Percentiles rank a stretch among this genome's conserved stretches.
These are phyloP conservation scores for Erysimum pusillum DNA, from an alignment of 441 rosid genomes.

Conservation along the genomic window DNA sequence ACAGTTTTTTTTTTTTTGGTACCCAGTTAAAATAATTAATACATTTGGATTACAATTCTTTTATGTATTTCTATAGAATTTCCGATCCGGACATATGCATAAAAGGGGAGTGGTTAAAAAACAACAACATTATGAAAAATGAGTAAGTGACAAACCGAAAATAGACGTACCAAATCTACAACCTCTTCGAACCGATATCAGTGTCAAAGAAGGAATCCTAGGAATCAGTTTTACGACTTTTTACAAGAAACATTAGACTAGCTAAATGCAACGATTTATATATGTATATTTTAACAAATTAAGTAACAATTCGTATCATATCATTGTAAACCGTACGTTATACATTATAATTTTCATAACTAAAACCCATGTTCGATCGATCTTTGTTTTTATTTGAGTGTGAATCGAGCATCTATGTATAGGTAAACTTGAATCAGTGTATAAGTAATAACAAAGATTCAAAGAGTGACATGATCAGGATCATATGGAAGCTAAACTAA, in stretches of 20 bases:
- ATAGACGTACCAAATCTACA: slow-evolving; percentile 31
- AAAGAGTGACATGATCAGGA: slow-evolving; percentile 14
- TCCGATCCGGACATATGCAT: neutral
- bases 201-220: slow-evolving; percentile 41
- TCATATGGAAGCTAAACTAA: slow-evolving; percentile 20
- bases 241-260: slow-evolving; percentile 10
- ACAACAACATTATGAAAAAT: neutral
- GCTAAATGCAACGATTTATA: slow-evolving; percentile 12
- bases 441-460: slow-evolving; percentile 3
- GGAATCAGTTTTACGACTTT: slow-evolving; percentile 20
- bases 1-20: neutral
- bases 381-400: neutral
- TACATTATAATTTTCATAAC: too few species aligned
- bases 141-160: too few species aligned
- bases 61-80: neutral
- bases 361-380: too few species aligned
- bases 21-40: neutral
- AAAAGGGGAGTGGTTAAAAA: neutral
- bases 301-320: neutral
- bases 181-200: slow-evolving; percentile 13
- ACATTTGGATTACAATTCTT: neutral
- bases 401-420: neutral
- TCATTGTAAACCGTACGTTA: neutral
- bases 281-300: slow-evolving; percentile 10
- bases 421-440: neutral